Base-by-base conservation (phyloP, 352 stramenopile species). In the Phytopythium mirpurense region DNA sequence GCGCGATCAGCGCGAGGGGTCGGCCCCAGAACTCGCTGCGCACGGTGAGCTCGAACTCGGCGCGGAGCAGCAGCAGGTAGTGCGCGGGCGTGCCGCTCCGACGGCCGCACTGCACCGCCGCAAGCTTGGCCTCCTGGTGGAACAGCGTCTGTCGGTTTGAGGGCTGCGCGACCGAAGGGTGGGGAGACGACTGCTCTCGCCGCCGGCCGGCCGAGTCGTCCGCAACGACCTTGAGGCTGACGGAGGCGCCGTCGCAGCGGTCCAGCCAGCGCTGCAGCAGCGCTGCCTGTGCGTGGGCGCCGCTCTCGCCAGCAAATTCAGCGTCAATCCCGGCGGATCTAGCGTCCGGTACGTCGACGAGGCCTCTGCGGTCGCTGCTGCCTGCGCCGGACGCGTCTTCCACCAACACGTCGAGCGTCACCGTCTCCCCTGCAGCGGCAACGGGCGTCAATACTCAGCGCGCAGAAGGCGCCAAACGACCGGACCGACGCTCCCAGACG, bases 11-110 rank as follows among this genome's bases (percentile, higher is more conserved):
- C 45, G 71, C 44, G n/a, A 90, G 62, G 12, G 74, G 51, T 19
- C 70, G 75, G 29, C 67, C 53, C 79, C 70, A 87, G 63, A 74
- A 78, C 62, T 88, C 74, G 36, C 70, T 76, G 43, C 68, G 74
- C 48, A 88, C 63, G 36, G 70, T 77, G n/a, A 88, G 48, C 37
- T 78, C 76, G 38, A 83, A 77, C 38, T 84, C 56, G n/a, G 72
- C 60, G 21, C 65, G 67, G 1, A 80, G 59, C 43, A 72, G 56
- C 42, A 69, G 59, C n/a, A 76, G 29, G 16, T 16, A 50, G 15
- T 27, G 14, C 27, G 9, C 26, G 10, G 41, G 41, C n/a, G 54
- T 24, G 45, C 56, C 37, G 54, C 14, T 14, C 21, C 18, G 45
- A 44, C 26, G 0, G 38, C 19, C 36, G 14, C 45, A 19, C 16